Evolutionary conservation across 1,284 basidiomycete species (phyloP), one percentile per base, ranked within the genome.

Genomic region (Coniferiporia weirii): DNA sequence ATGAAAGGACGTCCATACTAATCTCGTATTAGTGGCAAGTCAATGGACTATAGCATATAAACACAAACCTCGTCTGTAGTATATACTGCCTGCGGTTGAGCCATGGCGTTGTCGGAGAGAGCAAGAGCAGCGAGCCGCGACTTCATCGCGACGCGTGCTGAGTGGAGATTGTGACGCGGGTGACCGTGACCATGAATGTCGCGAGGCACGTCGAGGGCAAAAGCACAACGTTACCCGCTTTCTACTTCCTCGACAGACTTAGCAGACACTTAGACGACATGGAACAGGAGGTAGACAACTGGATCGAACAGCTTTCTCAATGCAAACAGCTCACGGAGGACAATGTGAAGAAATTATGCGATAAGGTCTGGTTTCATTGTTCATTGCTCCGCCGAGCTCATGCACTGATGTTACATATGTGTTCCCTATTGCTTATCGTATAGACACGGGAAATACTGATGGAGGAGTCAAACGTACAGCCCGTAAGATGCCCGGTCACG

Each of bases 381-480:
- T 36, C 56, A n/a, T 59, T 61, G 20, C 64, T 54, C 62, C 63
- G 55, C 56, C 52, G 59, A 64, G 68, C 64, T 67, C 68, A 65
- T 61, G 66, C 65, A 66, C 64, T 68, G 68, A 62, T 59, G 5
- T 27, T 5, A 27, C 27, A 49, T 59, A 50, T 50, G 52, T 52
- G 22, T 40, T 19, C 38, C 38, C 9, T 40, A 48, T 47, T 46
- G 32, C 52, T 22, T 45, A 53, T 59, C 64, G 52, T 69, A 34
- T 71, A 97, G 95, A 95, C 96, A 59, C 85, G 95, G 70, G 95
- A 98, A 78, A 95, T 99, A 66, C 76, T 99, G 71, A 95, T 98
- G 85, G 94, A 95, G 71, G 94, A 98, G 77, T 95, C 92, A 27
- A 98, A 98, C 72, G 95, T 98, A 3, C 96, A 99, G 76, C 95